These are phyloP conservation scores for Penicillium canescens DNA, from an alignment of 495 filamentous ascomycete genomes.

Conservation along the genomic window DNA sequence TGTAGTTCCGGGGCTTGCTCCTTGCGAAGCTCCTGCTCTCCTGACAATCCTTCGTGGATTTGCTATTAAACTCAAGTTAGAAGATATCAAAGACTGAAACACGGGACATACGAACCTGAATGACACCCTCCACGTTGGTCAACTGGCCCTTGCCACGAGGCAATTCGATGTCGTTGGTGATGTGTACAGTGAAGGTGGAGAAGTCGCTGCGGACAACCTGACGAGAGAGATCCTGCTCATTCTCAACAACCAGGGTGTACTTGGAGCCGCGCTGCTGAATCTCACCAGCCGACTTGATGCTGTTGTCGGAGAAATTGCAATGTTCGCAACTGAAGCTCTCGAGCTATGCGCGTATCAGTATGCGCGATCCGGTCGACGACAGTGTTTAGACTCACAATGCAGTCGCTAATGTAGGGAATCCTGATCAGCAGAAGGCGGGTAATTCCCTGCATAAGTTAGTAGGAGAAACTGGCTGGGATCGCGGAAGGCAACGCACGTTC, in stretches of 20 bases:
- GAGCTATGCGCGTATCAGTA: constrained; percentile 35
- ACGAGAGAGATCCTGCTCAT: constrained; percentile 64
- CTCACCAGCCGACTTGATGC: constrained; percentile 84
- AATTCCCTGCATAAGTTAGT: constrained; percentile 57
- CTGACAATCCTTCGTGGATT: constrained; percentile 72
- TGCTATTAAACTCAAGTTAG: background rate
- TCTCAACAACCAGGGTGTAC: constrained; percentile 72
- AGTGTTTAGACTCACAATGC: constrained; percentile 50
- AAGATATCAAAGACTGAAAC: no score
- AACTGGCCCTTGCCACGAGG: constrained; percentile 85
- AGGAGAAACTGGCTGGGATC: background rate
- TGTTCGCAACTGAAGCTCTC: constrained; percentile 94
- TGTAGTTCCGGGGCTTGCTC: constrained; percentile 71
- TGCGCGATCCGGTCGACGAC: no score
- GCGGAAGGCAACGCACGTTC: constrained; percentile 34
- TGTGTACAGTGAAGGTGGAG: constrained; percentile 73
- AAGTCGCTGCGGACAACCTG: constrained; percentile 91
- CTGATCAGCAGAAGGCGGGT: constrained; percentile 85
- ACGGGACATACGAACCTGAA: constrained; percentile 36
- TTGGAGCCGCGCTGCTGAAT: constrained; percentile 87
- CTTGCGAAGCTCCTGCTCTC: constrained; percentile 74
- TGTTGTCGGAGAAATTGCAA: constrained; percentile 85
- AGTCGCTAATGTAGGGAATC: constrained; percentile 94
- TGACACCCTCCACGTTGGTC: constrained; percentile 87
- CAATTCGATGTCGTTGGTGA: constrained; percentile 71